phyloP scores from a whole-genome alignment of 306 rosid species.

The Pueraria montana region DNA sequence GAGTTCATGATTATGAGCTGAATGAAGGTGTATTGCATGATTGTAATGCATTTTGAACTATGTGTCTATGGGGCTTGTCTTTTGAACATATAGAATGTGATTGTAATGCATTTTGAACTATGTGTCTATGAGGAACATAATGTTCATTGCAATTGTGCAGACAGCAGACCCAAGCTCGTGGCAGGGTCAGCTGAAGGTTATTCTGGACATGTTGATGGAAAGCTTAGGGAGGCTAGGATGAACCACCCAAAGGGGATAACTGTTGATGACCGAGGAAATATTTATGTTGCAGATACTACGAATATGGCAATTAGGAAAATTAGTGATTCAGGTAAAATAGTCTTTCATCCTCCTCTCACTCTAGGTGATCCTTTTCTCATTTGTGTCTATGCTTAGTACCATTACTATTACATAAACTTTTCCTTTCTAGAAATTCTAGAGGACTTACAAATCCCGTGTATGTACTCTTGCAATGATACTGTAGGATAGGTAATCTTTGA shows the following conservation, averaged over 20 bases:
- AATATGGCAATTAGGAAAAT: conserved; percentile 96
- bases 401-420: not conserved
- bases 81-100: not conserved
- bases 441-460: not conserved
- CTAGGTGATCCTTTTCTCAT: not conserved
- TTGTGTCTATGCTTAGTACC: not conserved
- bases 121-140: conserved; percentile 21
- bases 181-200: conserved; percentile 92
- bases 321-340: conserved; percentile 75
- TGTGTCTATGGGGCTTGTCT: not conserved
- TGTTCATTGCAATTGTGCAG: conserved; percentile 62
- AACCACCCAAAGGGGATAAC: conserved; percentile 90
- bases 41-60: conserved; percentile 33
- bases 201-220: conserved; percentile 91
- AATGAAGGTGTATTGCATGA: conserved; percentile 13
- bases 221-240: conserved; percentile 83
- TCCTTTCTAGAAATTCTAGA: conserved; percentile 19
- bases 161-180: conserved; percentile 86
- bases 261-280: conserved; percentile 92
- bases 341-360: conserved; percentile 3
- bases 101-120: too few relatives aligned
- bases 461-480: not conserved
- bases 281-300: conserved; percentile 85
- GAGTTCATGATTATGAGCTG: conserved; percentile 17
- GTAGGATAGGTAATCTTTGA: not conserved